Percentiles rank a stretch among this genome's conserved stretches.
These are phyloP conservation scores for Hyphodiscus sp. DNA, from an alignment of 2,329 filamentous ascomycete genomes.

Conservation along the genomic window DNA sequence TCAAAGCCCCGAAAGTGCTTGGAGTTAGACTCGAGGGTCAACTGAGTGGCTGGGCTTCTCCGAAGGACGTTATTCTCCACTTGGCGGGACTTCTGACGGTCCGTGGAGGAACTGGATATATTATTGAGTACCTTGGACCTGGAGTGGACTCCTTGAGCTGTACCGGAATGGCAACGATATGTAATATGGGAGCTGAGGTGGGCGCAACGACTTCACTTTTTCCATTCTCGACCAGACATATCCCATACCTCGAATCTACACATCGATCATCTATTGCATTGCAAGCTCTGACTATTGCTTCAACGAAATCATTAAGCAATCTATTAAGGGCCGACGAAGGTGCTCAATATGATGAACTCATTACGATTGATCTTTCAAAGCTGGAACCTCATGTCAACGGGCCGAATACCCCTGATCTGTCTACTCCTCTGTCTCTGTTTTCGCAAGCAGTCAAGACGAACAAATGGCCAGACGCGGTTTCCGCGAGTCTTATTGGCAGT, in stretches of 20 bases:
- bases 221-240: slow-evolving; percentile 79
- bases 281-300: slow-evolving; percentile 27
- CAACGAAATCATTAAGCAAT: slow-evolving; percentile 41
- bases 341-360: slow-evolving; percentile 83
- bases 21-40: slow-evolving; percentile 79
- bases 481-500: slow-evolving; percentile 90
- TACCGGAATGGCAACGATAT: slow-evolving; percentile 89
- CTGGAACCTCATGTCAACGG: slow-evolving; percentile 97
- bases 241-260: slow-evolving; percentile 81
- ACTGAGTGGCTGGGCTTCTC: slow-evolving; percentile 84
- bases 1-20: slow-evolving; percentile 87
- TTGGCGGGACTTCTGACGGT: slow-evolving; percentile 89
- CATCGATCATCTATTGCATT: slow-evolving; percentile 49
- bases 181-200: slow-evolving; percentile 86
- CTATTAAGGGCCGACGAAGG: slow-evolving; percentile 71
- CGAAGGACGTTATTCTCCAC: slow-evolving; percentile 91
- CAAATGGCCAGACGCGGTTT: slow-evolving; percentile 84
- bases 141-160: slow-evolving; percentile 84
- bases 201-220: slow-evolving; percentile 73
- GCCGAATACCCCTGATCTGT: slow-evolving; percentile 91
- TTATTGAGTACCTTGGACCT: slow-evolving; percentile 90
- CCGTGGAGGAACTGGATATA: slow-evolving; percentile 84
- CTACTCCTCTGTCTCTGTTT: slow-evolving; percentile 86
- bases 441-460: slow-evolving; percentile 77
- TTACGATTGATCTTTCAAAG: slow-evolving; percentile 82